Base-by-base conservation (phyloP, 106 monocot species). In the Platanthera zijinensis region DNA sequence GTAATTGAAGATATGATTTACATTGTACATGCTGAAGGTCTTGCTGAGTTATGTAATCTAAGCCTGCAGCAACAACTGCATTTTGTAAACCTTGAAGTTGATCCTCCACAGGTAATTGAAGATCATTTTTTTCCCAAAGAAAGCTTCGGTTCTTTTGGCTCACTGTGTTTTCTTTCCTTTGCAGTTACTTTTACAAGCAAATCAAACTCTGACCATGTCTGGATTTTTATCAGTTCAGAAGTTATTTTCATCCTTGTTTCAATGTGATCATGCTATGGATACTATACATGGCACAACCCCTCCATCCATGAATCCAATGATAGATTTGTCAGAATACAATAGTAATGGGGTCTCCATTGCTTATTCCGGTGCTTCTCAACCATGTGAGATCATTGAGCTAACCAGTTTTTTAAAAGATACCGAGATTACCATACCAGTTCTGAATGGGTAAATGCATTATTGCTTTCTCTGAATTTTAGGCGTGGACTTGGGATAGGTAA, bases 1-100 rank as follows among this genome's bases (percentile, higher is more conserved):
- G 62, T 99, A 52, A 85, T 99, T 76, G 87, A 89, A 77, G 97
- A 97, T 48, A 94, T 94, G 91, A 85, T 87, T 72, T 99, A 92
- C 74, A 80, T 99, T 10, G 83, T 92, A 71, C 92, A 99, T 85
- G 74, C 79, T 14, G 74, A 73, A 75, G 92, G 53, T 80, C 88
- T 94, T 84, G 76, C 88, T 51, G 85, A 90, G 73, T 71, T 46
- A 18, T 81, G 80, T 67, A 82, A 62, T 74, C 59, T 85, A 52
- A 83, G 70, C 30, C 80, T 71, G 50, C 78, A 81, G 71, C 48
- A 74, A 5, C 77, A 85, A 21, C 80, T 84, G 49, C 76, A 63
- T 73, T 90, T 94, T 74, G 75, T 99, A 52, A 85, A 94, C 78
- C 83, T 90, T 71, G 88, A 94, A 81, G 84, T 78, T 74, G 84